Evolutionary conservation across 495 filamentous ascomycete species (phyloP), one percentile per base, ranked within the genome.

Genomic region (Penicillium cinerascens): DNA sequence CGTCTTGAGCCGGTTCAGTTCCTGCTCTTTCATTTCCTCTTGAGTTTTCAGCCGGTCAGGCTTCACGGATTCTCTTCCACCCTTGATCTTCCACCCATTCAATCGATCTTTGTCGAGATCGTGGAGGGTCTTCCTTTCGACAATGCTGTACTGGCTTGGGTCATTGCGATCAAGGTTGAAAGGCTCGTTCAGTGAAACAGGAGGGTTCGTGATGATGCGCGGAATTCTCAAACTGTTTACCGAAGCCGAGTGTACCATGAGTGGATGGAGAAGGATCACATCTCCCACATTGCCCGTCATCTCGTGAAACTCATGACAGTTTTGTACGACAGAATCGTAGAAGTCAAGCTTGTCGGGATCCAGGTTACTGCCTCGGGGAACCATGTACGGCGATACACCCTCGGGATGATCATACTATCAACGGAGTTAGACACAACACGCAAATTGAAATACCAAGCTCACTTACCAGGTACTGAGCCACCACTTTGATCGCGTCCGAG

Each of bases 131-230:
- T 84, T 84, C 56, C 60, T 70, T 68, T 89, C 87, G 0, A 89
- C 85, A n/a, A 87, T 54, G 55, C 80, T 87, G 55, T 85, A 89
- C 1, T 82, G 54, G 20, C 45, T 57, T 0, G 62, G 68, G 51
- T 87, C 79, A 16, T 77, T 65, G n/a, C 84, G 72, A 49, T 86
- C 76, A 49, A 88, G 87, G 43, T 73, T 63, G 63, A 88, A 87
- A 11, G 85, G 84, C 63, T 82, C 68, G 23, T 74, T 83, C 37
- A 89, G 60, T 22, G 74, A 74, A 1, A 88, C 83, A 0, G 83
- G 82, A 16, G 86, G 85, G 61, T 90, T 91, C 39, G 85, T 90
- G 64, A 88, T 89, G 56, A 88, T 81, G 15, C 86, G 74, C 6
- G 81, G 72, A 23, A 69, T 71, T 29, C 87, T 72, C 49, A 81